A percentile compares a stretch with the other conserved stretches of the same genome.
phyloP scores from a whole-genome alignment of 2,329 filamentous ascomycete species.

The Pestalotiopsis sp. region DNA sequence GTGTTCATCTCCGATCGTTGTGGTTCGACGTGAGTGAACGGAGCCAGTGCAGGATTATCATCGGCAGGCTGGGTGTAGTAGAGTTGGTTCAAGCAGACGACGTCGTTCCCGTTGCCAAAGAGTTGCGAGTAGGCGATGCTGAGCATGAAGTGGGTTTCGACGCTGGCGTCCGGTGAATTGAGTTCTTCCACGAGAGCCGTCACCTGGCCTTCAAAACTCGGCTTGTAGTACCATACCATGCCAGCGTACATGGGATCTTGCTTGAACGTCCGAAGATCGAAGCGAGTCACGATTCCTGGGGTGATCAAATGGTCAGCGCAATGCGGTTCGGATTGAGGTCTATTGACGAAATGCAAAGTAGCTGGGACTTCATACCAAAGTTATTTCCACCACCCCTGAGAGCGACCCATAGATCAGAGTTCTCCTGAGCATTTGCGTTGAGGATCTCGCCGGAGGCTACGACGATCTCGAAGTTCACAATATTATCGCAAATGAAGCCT shows the following conservation, averaged over 20 bases:
- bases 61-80: constrained; percentile 14
- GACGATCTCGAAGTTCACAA: constrained; percentile 11
- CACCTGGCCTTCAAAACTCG: constrained; percentile 6
- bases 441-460: constrained; percentile 9
- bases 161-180: background rate
- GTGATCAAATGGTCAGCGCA: background rate
- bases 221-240: background rate
- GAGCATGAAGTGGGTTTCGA: constrained; percentile 16
- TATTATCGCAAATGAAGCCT: constrained; percentile 13
- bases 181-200: constrained; percentile 10
- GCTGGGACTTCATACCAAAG: background rate
- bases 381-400: constrained; percentile 1
- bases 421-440: constrained; percentile 1
- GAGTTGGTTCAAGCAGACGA: constrained; percentile 14
- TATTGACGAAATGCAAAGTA: background rate
- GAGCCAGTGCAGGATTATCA: constrained; percentile 3
- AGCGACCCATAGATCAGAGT: background rate
- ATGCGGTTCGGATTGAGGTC: too few relatives aligned
- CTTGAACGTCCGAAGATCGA: constrained; percentile 6
- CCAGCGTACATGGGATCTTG: constrained; percentile 8
- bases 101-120: background rate
- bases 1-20: constrained; percentile 15
- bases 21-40: constrained; percentile 12
- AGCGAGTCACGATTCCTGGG: background rate
- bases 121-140: constrained; percentile 7